These are phyloP conservation scores for Glaciozyma martinii DNA, from an alignment of 768 basidiomycete species.

Conservation along the genomic window DNA sequence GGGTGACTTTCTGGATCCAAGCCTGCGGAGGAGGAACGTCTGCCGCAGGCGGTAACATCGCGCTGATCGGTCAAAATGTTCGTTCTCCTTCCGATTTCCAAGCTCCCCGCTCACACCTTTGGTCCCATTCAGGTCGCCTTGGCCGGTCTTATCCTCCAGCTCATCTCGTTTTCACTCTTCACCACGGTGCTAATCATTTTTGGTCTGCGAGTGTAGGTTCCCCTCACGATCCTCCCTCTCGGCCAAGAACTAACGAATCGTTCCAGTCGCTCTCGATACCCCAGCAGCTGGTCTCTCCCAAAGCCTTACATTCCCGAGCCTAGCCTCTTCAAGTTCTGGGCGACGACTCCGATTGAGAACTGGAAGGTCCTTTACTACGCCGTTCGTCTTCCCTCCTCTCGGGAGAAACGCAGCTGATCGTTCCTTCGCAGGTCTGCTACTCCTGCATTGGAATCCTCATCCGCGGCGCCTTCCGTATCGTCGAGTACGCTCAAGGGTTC, in stretches of 20 bases:
- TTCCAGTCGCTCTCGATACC: not conserved
- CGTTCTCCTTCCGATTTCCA: not conserved
- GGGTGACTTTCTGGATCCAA: conserved; percentile 28
- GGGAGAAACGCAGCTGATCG: too few species aligned
- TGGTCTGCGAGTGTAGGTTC: conserved; percentile 14
- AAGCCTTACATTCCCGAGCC: not conserved
- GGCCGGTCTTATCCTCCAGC: conserved; percentile 25
- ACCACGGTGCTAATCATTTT: conserved; percentile 20
- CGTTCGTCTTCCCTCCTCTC: too few species aligned
- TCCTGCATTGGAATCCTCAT: conserved; percentile 32
- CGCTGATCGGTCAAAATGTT: conserved; percentile 6
- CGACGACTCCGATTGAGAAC: not conserved
- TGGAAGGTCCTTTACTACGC: conserved; percentile 52
- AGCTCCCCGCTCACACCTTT: not conserved
- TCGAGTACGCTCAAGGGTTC: conserved; percentile 37
- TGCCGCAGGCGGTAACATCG: not conserved
- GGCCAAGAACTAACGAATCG: not conserved
- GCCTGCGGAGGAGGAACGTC: conserved; percentile 10
- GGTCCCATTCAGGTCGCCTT: conserved; percentile 19
- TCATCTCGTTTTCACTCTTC: conserved; percentile 25
- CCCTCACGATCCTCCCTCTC: too few species aligned
- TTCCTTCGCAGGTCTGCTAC: conserved; percentile 38
- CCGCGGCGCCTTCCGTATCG: conserved; percentile 39
- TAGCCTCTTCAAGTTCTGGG: too few species aligned
- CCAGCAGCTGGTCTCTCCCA: not conserved